A percentile compares a stretch with the other conserved stretches of the same genome.
phyloP scores from a whole-genome alignment of 495 filamentous ascomycete species.

The Aspergillus diversus region DNA sequence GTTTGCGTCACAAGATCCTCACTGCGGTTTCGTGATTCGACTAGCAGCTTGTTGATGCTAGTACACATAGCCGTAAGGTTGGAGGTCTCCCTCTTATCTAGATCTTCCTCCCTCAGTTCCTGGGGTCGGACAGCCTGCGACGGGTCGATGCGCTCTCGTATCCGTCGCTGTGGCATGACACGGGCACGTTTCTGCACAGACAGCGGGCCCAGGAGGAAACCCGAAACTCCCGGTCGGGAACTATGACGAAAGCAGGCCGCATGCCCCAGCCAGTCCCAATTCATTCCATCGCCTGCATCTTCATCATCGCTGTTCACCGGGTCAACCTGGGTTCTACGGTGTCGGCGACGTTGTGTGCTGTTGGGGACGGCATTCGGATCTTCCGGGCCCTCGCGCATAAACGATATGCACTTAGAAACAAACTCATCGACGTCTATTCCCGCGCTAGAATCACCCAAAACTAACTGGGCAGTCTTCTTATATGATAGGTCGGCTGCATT shows the following conservation, averaged over 20 bases:
- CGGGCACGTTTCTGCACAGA: constrained; percentile 84
- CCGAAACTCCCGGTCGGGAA: constrained; percentile 73
- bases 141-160: constrained; percentile 63
- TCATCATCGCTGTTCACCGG: constrained; percentile 62
- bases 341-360: constrained; percentile 39
- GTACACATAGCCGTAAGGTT: constrained; percentile 73
- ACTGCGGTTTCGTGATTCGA: constrained; percentile 37
- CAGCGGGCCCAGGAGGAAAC: constrained; percentile 87
- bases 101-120: constrained; percentile 70
- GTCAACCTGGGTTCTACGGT: constrained; percentile 38
- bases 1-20: constrained; percentile 37
- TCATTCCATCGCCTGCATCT: constrained; percentile 70
- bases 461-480: constrained; percentile 70
- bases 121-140: constrained; percentile 69
- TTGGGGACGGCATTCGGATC: constrained; percentile 24
- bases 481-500: constrained; percentile 74
- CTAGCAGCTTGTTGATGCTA: constrained; percentile 59
- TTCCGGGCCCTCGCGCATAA: constrained; percentile 69
- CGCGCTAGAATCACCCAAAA: constrained; percentile 66
- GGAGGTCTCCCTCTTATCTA: constrained; percentile 71
- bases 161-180: constrained; percentile 66
- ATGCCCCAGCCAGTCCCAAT: constrained; percentile 85
- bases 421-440: constrained; percentile 93
- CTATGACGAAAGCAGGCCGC: constrained; percentile 73
- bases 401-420: constrained; percentile 85